Evolutionary conservation across 768 basidiomycete species (phyloP), one percentile per base, ranked within the genome.

Genomic region (Rhodotorula kratochvilovae): DNA sequence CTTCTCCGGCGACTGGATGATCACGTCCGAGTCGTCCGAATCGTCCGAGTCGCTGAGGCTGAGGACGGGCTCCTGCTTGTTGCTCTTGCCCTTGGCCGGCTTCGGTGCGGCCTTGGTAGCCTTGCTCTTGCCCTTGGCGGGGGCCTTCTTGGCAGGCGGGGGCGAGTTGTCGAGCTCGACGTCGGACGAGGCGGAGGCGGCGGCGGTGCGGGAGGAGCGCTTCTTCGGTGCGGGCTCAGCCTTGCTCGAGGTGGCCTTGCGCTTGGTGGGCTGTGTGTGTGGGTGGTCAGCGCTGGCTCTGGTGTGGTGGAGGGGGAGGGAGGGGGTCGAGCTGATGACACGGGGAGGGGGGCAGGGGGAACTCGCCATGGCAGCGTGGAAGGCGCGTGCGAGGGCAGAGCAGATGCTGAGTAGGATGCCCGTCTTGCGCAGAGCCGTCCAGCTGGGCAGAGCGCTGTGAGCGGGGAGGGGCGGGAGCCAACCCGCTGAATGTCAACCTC

Each of bases 81-180:
- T 63, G 48, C 45, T 21, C 61, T 66, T 71, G 58, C 45, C 63
- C 53, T 65, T 65, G 45, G 43, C 12, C 63, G 55, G n/a, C 8
- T 36, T 5, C n/a, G 39, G 12, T n/a, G 42, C 29, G 19, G 23
- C 21, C 31, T 29, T 42, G 10, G 36, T 2, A 12, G 57, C 39
- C n/a, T 61, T 51, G 62, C 12, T 42, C n/a, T 31, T 64, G 62
- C 12, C 54, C n/a, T 23, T 64, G 3, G 65, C n/a, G n/a, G n/a
- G n/a, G n/a, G n/a, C 21, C 15, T 15, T 51, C 29, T 31, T 36
- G 61, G 36, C 48, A 33, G 63, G 46, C 54, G 45, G 23, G n/a
- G 50, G 13, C 13, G 53, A 54, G 50, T n/a, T 51, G 51, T 23
- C 56, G 35, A 43, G 43, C 36, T 61, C 39, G 58, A 45, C 15